Conservation (phyloP, 2,329 filamentous ascomycete species). For the Madurella fahalii region DNA sequence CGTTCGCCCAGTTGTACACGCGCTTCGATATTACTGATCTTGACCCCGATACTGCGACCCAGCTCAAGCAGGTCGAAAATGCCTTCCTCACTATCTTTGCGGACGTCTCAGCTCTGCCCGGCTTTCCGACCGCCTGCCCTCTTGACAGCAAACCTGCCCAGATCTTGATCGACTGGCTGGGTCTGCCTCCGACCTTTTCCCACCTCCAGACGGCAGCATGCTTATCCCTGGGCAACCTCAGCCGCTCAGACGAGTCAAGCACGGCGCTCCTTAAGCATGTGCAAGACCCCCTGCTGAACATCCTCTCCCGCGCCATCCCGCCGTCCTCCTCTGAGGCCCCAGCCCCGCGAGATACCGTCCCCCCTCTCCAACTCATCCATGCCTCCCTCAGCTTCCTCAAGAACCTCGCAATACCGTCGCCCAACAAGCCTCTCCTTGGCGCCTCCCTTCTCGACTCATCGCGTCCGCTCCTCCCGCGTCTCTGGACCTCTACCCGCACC, state of each 20-base stretch:
- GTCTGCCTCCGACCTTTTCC: conserved; percentile 31
- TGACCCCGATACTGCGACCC: conserved; percentile 44
- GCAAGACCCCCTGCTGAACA: conserved; percentile 41
- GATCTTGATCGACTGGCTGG: conserved; percentile 41
- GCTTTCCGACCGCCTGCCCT: conserved; percentile 36
- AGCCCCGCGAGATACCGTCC: conserved; percentile 20
- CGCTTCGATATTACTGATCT: conserved; percentile 37
- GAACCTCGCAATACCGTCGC: conserved; percentile 56
- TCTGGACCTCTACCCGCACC: conserved; percentile 48
- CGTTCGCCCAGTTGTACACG: conserved; percentile 46
- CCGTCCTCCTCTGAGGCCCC: conserved; percentile 32
- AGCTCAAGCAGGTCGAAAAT: conserved; percentile 46
- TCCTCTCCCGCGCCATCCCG: conserved; percentile 40
- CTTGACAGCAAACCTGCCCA: conserved; percentile 36
- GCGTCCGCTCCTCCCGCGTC: conserved; percentile 43
- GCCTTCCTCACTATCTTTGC: conserved; percentile 49
- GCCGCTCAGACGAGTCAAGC: conserved; percentile 54
- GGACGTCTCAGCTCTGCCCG: conserved; percentile 43
- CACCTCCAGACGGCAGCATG: conserved; percentile 55
- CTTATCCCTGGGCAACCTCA: conserved; percentile 58
- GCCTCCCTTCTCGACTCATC: conserved; percentile 40
- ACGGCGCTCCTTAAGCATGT: conserved; percentile 45
- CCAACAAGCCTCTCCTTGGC: conserved; percentile 52
- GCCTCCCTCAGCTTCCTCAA: conserved; percentile 58
- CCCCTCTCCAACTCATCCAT: conserved; percentile 48